Percentiles rank a stretch among this genome's conserved stretches.
These are phyloP conservation scores for Emmonsiellopsis sp. DNA, from an alignment of 2,329 filamentous ascomycete genomes.

Conservation along the genomic window DNA sequence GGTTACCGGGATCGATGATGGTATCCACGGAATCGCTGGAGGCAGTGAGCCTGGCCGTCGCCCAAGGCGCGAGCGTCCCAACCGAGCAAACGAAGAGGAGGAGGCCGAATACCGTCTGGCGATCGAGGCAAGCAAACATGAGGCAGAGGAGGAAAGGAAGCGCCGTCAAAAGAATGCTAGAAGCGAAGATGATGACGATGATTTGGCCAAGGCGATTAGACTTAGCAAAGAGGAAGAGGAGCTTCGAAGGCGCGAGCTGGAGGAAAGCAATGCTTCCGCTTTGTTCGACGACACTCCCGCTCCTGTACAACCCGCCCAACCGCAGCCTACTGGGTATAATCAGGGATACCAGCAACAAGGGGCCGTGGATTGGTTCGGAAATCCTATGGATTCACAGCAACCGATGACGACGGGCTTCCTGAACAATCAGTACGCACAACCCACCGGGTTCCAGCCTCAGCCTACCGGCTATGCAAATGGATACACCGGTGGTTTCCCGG, in stretches of 20 bases:
- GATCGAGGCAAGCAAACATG: slow-evolving; percentile 87
- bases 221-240: slow-evolving; percentile 89
- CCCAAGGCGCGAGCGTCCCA: slow-evolving; percentile 37
- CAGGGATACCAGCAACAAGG: slow-evolving; percentile 96
- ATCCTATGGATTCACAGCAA: slow-evolving; percentile 72
- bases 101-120: slow-evolving; percentile 86
- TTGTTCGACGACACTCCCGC: slow-evolving; percentile 74
- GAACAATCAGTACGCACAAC: slow-evolving; percentile 63
- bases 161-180: slow-evolving; percentile 51
- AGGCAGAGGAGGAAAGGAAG: slow-evolving; percentile 79
- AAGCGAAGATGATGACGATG: slow-evolving; percentile 63
- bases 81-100: slow-evolving; percentile 59
- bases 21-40: slow-evolving; percentile 35
- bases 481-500: slow-evolving; percentile 58
- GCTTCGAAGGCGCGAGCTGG: slow-evolving; percentile 71
- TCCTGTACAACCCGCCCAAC: slow-evolving; percentile 52
- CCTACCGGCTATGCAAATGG: slow-evolving; percentile 60
- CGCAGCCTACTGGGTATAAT: slow-evolving; percentile 82
- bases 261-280: slow-evolving; percentile 72
- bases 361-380: slow-evolving; percentile 94
- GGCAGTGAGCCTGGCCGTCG: slow-evolving; percentile 30
- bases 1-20: slow-evolving; percentile 85
- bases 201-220: slow-evolving; percentile 88
- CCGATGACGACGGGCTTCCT: slow-evolving; percentile 59
- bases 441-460: slow-evolving; percentile 58